Base-by-base conservation (phyloP, 2,329 filamentous ascomycete genomes). In the Metarhizium sp. region DNA sequence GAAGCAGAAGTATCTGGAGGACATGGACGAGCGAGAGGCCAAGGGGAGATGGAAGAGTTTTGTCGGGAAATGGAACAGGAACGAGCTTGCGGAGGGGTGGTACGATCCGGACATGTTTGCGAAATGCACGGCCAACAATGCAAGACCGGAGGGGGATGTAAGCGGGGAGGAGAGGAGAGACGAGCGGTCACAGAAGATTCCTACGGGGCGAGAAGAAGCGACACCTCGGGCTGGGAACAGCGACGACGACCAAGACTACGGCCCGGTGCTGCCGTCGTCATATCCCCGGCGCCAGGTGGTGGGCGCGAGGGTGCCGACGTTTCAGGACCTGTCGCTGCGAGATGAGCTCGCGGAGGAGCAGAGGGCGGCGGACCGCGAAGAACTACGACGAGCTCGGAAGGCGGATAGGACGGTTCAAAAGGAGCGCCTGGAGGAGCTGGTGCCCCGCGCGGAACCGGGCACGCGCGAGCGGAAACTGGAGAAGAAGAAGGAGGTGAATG, bases 41-140 rank as follows among this genome's bases (percentile, higher is more conserved):
- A 86, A 79, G 60, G 91, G 92, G 1, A 77, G 92, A 55, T 99
- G 92, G 91, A 96, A 96, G 78, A 92, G 90, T 67, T 99, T 97
- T 64, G 69, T 92, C 13, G 78, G 81, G 4, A 92, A 91, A 76
- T 99, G 94, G 92, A 99, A 99, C 74, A 82, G 84, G 63, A 87
- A 85, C 66, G 89, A 92, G 72, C 76, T 97, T 59, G 87, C 88
- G 4, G 87, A 92, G 69, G 90, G 90, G 50, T 99, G 92, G 92
- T 99, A 97, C 71, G 90, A 95, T 66, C 88, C 91, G 7, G 80
- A 80, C 56, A 88, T 84, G 60, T 82, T 89, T 58, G 62, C 64
- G 40, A 66, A 69, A 29, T 69, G 73, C 8, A 60, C 68, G 34
- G 67, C 69, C 10, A 68, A 63, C 59, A 58, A 57, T 1, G 52